A percentile compares a stretch with the other conserved stretches of the same genome.
phyloP scores from a whole-genome alignment of 345 rosid genomes.

The Sisymbrium irio region DNA sequence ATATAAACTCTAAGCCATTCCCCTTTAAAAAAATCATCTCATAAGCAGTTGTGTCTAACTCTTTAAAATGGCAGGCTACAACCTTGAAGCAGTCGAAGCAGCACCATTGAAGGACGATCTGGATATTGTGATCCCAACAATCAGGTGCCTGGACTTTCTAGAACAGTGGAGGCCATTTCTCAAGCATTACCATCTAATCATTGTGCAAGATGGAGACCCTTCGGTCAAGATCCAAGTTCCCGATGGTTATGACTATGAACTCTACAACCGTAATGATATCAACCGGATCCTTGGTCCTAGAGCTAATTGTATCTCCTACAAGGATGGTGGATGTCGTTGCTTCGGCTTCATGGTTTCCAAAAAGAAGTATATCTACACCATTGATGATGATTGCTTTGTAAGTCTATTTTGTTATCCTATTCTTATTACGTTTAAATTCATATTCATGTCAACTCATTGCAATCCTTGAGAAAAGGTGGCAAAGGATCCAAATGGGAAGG shows the following conservation, averaged over 20 bases:
- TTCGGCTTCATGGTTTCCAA: slow-evolving; percentile 83
- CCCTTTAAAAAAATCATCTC: not conserved
- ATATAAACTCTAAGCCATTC: slow-evolving; percentile 17
- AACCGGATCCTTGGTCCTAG: slow-evolving; percentile 75
- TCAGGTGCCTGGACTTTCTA: slow-evolving; percentile 70
- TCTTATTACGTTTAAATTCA: not conserved
- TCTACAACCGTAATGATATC: slow-evolving; percentile 77
- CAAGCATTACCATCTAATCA: slow-evolving; percentile 74
- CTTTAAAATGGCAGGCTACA: slow-evolving; percentile 35
- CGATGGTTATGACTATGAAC: slow-evolving; percentile 76
- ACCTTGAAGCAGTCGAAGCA: slow-evolving; percentile 34
- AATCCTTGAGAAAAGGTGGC: slow-evolving; percentile 49
- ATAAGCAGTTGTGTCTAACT: not conserved
- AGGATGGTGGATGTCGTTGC: slow-evolving; percentile 73
- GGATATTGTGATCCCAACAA: slow-evolving; percentile 83
- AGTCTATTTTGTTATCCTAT: slow-evolving; percentile 26
- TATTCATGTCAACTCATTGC: not conserved
- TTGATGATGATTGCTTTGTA: slow-evolving; percentile 93
- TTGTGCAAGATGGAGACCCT: slow-evolving; percentile 88
- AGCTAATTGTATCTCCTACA: slow-evolving; percentile 74
- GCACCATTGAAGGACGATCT: slow-evolving; percentile 68
- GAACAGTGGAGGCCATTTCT: slow-evolving; percentile 86
- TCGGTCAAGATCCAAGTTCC: slow-evolving; percentile 63
- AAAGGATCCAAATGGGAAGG: slow-evolving; percentile 71
- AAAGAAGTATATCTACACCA: slow-evolving; percentile 83